These are phyloP conservation scores for Cryptosporidium parvum DNA, from an alignment of 169 alveolate species.

Conservation along the genomic window DNA sequence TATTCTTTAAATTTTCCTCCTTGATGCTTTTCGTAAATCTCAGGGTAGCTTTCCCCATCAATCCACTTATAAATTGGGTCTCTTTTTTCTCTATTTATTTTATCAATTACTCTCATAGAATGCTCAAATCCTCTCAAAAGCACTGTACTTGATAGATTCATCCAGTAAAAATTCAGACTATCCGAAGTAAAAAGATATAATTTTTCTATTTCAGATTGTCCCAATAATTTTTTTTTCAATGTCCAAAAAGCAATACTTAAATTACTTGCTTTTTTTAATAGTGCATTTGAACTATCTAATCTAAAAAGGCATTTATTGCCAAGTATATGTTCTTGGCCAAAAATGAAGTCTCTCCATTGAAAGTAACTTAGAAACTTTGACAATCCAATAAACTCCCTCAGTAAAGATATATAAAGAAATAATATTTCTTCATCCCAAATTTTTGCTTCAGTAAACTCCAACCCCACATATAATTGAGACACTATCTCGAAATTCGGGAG, in stretches of 20 bases:
- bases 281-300: not conserved
- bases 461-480: constrained; percentile 43
- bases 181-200: constrained; percentile 25
- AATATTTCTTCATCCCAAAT: constrained; percentile 22
- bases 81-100: not conserved
- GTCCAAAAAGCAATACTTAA: constrained; percentile 47
- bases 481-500: constrained; percentile 40
- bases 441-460: constrained; percentile 23
- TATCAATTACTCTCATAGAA: not conserved
- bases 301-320: constrained; percentile 7
- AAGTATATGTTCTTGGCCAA: constrained; percentile 41
- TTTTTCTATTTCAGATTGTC: constrained; percentile 5
- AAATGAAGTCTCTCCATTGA: constrained; percentile 40
- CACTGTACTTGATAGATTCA: not conserved
- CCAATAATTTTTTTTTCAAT: constrained; percentile 30
- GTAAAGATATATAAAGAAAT: constrained; percentile 18
- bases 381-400: constrained; percentile 23
- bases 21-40: not conserved
- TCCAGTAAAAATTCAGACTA: constrained; percentile 30
- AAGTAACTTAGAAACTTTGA: constrained; percentile 5
- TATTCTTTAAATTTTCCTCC: not conserved
- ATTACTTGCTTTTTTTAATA: not conserved
- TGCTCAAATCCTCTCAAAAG: not conserved
- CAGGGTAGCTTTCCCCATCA: not conserved
- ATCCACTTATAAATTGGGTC: not conserved